phyloP scores from a whole-genome alignment of 2,329 filamentous ascomycete species.

The Fusarium avenaceum region DNA sequence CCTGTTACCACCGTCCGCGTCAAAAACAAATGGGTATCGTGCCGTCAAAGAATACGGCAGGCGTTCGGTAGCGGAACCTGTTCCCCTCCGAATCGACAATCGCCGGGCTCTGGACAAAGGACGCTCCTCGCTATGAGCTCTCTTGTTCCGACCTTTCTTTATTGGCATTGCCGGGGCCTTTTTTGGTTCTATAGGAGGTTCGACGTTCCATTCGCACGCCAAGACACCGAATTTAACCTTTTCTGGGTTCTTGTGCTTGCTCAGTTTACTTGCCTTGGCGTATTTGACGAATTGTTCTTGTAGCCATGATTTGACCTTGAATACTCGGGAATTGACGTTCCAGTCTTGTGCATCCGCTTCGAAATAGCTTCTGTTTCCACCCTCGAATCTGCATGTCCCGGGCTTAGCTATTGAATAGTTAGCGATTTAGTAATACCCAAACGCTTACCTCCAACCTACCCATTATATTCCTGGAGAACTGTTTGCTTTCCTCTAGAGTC shows the following conservation, averaged over 20 bases:
- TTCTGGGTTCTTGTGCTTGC: constrained; percentile 52
- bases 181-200: constrained; percentile 31
- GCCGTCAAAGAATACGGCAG: constrained; percentile 15
- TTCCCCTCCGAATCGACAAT: constrained; percentile 12
- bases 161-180: constrained; percentile 22
- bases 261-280: constrained; percentile 52
- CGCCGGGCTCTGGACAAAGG: constrained; percentile 37
- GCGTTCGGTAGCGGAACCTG: not conserved
- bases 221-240: constrained; percentile 59
- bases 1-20: constrained; percentile 32
- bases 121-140: constrained; percentile 45
- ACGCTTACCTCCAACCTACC: constrained; percentile 18
- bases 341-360: constrained; percentile 54
- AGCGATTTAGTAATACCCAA: constrained; percentile 1
- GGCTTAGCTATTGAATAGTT: constrained; percentile 20
- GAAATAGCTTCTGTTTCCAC: constrained; percentile 50
- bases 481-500: not conserved
- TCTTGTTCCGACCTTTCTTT: constrained; percentile 50
- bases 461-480: not conserved
- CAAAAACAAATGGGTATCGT: constrained; percentile 45
- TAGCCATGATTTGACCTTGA: constrained; percentile 57
- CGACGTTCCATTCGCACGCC: constrained; percentile 58
- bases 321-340: constrained; percentile 54
- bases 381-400: constrained; percentile 30
- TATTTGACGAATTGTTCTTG: constrained; percentile 56